phyloP scores from a whole-genome alignment of 306 rosid species.

The Phaseolus lunatus region DNA sequence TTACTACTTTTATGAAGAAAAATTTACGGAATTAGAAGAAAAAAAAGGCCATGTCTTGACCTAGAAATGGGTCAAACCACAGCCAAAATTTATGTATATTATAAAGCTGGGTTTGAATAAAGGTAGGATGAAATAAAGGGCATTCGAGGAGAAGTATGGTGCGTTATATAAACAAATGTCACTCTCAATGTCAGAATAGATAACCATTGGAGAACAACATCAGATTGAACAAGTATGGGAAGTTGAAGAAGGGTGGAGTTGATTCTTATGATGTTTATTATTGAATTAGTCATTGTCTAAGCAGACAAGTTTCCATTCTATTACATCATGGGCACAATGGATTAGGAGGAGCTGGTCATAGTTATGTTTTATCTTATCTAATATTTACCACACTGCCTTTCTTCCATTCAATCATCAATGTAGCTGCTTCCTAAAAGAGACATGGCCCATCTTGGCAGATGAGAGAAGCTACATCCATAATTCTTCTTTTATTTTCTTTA shows the following conservation, averaged over 20 bases:
- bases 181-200: slow-evolving; percentile 23
- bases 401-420: slow-evolving; percentile 24
- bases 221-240: slow-evolving; percentile 18
- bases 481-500: neutral
- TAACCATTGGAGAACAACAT: slow-evolving; percentile 18
- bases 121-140: slow-evolving; percentile 1
- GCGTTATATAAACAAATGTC: slow-evolving; percentile 15
- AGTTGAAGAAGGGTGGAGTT: slow-evolving; percentile 30
- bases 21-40: neutral
- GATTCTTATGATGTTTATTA: slow-evolving; percentile 23
- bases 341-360: slow-evolving; percentile 37
- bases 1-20: neutral
- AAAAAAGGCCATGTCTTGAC: neutral
- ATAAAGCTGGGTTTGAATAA: neutral
- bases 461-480: neutral
- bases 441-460: neutral
- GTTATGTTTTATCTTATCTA: slow-evolving; percentile 35
- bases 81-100: neutral
- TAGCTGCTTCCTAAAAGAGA: slow-evolving; percentile 10
- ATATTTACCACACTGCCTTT: slow-evolving; percentile 25
- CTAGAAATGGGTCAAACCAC: slow-evolving; percentile 25
- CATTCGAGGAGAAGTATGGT: slow-evolving; percentile 36
- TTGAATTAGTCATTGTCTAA: slow-evolving; percentile 49
- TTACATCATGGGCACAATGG: slow-evolving; percentile 15
- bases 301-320: slow-evolving; percentile 40